phyloP scores from a whole-genome alignment of 768 basidiomycete genomes.

The Ramaria sp. region DNA sequence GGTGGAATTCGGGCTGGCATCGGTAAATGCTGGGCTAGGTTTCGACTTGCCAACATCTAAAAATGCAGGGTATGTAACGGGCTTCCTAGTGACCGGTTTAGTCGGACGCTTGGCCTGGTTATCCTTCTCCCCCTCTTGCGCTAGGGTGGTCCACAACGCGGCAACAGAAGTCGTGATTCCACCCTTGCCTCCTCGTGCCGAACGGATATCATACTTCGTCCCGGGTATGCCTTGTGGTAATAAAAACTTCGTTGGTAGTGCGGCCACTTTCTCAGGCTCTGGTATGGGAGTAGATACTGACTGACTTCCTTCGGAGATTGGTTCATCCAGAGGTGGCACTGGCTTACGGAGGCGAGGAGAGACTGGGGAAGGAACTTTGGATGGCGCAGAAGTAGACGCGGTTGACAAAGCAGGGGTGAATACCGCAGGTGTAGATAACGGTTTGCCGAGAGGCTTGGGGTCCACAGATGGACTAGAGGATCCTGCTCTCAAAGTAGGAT shows the following conservation, averaged over 20 bases:
- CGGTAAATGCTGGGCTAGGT: conserved; percentile 2
- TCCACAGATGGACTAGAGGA: too few relatives aligned
- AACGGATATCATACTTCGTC: conserved; percentile 61
- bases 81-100: neutral
- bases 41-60: neutral
- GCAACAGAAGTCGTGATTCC: conserved; percentile 66
- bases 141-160: conserved; percentile 52
- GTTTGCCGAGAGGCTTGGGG: too few relatives aligned
- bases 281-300: neutral
- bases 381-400: neutral
- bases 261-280: conserved; percentile 12
- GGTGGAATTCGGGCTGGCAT: neutral
- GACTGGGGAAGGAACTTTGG: neutral
- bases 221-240: conserved; percentile 33
- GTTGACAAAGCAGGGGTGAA: neutral
- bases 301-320: neutral
- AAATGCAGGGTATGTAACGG: neutral
- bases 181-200: conserved; percentile 67
- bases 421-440: too few relatives aligned
- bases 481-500: too few relatives aligned
- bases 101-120: neutral
- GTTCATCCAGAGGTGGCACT: neutral
- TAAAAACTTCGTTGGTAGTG: conserved; percentile 24
- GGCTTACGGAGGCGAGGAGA: neutral
- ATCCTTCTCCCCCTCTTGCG: conserved; percentile 9